Percentiles rank a stretch among this genome's conserved stretches.
Conservation (phyloP, 768 basidiomycete genomes). For the Solioccasus polychromus region DNA sequence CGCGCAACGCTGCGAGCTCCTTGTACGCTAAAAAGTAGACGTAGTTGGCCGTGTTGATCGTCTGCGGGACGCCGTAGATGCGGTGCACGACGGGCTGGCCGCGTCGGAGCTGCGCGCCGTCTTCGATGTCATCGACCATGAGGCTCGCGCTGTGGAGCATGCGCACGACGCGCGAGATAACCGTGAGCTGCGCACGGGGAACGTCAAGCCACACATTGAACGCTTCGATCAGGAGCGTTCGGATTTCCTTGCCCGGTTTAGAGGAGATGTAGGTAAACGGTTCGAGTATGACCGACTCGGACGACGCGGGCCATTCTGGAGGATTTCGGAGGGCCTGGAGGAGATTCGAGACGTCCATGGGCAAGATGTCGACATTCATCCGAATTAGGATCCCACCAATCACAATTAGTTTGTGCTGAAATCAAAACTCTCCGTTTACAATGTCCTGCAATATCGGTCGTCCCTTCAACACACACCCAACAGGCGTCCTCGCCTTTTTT, state of each 20-base stretch:
- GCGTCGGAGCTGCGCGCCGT: constrained; percentile 81
- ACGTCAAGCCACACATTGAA: constrained; percentile 94
- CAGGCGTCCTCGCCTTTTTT: constrained; percentile 37
- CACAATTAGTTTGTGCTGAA: constrained; percentile 2
- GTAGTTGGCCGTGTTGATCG: constrained; percentile 96
- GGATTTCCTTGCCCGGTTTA: constrained; percentile 91
- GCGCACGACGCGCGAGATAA: constrained; percentile 80
- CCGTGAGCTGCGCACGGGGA: constrained; percentile 60
- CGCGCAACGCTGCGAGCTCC: constrained; percentile 48
- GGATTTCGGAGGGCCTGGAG: constrained; percentile 19
- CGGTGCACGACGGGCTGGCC: constrained; percentile 90
- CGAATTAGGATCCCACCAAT: constrained; percentile 43
- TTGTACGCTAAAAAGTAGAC: constrained; percentile 94
- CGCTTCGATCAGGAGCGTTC: constrained; percentile 81
- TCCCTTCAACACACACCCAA: constrained; percentile 47
- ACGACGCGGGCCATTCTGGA: constrained; percentile 36
- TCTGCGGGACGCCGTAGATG: constrained; percentile 95
- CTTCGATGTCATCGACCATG: constrained; percentile 95
- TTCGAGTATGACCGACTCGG: constrained; percentile 56
- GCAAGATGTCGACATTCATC: constrained; percentile 4
- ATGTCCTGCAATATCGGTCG: constrained; percentile 63
- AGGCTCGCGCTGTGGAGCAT: constrained; percentile 96
- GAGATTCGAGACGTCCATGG: constrained; percentile 12
- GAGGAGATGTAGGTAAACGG: constrained; percentile 83
- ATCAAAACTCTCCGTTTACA: constrained; percentile 40